phyloP scores from a whole-genome alignment of 1,139 yeast genomes.

The Suhomyces taliae region DNA sequence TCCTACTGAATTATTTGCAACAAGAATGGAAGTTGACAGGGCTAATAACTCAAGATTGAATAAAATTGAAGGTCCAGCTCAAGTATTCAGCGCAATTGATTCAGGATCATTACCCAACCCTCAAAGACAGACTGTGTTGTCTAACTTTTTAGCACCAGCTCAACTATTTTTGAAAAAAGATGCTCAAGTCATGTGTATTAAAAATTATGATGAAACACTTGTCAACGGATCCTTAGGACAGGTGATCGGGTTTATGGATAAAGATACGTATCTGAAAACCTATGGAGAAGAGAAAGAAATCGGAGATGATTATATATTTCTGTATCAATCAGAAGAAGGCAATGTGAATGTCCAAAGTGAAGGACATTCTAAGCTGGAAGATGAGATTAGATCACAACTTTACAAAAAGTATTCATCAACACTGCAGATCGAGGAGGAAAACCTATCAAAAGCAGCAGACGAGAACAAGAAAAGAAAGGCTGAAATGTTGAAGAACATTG shows the following conservation, averaged over 20 bases:
- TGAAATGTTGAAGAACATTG: constrained; percentile 29
- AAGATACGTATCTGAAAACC: constrained; percentile 35
- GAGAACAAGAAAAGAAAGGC: constrained; percentile 13
- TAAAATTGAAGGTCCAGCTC: constrained; percentile 48
- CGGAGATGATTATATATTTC: constrained; percentile 12
- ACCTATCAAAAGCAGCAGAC: background rate
- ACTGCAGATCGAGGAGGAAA: background rate
- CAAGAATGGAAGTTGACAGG: constrained; percentile 77
- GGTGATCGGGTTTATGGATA: constrained; percentile 50
- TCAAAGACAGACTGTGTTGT: constrained; percentile 45
- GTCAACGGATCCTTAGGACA: constrained; percentile 94
- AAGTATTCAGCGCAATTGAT: constrained; percentile 59
- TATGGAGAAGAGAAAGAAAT: constrained; percentile 17
- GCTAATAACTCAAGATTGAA: constrained; percentile 65
- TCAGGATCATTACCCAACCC: constrained; percentile 55
- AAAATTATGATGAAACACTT: constrained; percentile 80
- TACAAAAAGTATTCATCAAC: background rate
- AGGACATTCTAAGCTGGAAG: background rate
- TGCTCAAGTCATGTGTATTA: constrained; percentile 95
- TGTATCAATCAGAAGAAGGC: constrained; percentile 3
- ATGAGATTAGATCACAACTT: background rate
- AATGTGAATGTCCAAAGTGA: background rate
- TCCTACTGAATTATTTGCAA: constrained; percentile 86
- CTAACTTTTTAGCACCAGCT: constrained; percentile 73
- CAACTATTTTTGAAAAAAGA: constrained; percentile 66